Evolutionary conservation across 164 flowering plant genomes (phyloP).

Genomic region (Tinospora cordifolia): DNA sequence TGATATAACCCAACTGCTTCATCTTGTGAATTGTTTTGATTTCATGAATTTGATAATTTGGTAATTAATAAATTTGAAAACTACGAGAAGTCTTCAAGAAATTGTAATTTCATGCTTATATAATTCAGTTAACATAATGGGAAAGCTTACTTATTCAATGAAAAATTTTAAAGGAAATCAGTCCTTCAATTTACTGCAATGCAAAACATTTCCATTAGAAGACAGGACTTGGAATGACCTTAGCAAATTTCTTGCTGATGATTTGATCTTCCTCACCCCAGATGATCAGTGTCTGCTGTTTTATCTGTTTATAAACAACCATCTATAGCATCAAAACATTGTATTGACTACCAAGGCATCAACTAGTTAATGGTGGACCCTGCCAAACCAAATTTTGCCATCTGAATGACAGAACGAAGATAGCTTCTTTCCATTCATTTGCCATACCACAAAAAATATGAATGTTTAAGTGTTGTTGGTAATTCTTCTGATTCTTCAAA

Average conservation of each 20-base stretch:
- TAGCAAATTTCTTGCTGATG: constrained; percentile 58
- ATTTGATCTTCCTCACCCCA: constrained; percentile 94
- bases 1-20: no score
- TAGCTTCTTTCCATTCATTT: neutral
- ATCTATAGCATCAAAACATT: neutral
- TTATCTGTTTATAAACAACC: constrained; percentile 36
- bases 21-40: neutral
- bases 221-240: constrained; percentile 34
- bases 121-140: neutral
- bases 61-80: neutral
- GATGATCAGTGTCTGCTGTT: constrained; percentile 72
- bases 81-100: neutral
- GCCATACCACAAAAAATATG: neutral
- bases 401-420: neutral
- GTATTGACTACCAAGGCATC: neutral
- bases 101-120: neutral
- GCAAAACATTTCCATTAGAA: no score
- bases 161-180: no score
- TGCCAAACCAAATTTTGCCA: neutral
- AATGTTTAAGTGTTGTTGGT: neutral
- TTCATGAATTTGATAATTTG: neutral
- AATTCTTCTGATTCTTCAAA: neutral
- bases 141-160: neutral
- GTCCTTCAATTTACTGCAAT: no score
- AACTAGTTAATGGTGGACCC: neutral